These are phyloP conservation scores for Asterophora parasitica DNA, from an alignment of 768 basidiomycete genomes.

Conservation along the genomic window DNA sequence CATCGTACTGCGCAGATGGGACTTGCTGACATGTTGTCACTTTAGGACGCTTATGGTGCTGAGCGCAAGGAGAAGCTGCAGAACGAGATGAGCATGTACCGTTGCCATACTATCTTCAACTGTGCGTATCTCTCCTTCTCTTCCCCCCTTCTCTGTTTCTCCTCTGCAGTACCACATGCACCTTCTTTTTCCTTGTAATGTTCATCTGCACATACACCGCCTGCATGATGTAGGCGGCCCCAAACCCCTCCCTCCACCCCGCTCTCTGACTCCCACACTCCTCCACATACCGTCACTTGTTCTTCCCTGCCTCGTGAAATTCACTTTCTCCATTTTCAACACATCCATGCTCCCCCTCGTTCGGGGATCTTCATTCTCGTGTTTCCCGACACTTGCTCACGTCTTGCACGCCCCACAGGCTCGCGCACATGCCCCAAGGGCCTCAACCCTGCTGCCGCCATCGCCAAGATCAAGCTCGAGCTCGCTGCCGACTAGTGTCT, in stretches of 20 bases:
- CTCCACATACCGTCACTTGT: too few relatives aligned
- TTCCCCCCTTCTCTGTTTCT: background rate
- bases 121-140: slow-evolving; percentile 40
- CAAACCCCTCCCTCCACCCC: too few relatives aligned
- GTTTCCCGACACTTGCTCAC: background rate
- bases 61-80: slow-evolving; percentile 89
- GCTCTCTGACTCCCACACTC: too few relatives aligned
- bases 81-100: slow-evolving; percentile 94
- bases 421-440: slow-evolving; percentile 97
- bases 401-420: slow-evolving; percentile 36
- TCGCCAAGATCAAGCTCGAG: slow-evolving; percentile 91
- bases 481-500: slow-evolving; percentile 60
- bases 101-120: slow-evolving; percentile 99
- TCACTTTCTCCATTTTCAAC: too few relatives aligned
- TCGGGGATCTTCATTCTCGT: background rate
- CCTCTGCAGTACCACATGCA: background rate
- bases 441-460: slow-evolving; percentile 87
- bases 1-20: too few relatives aligned
- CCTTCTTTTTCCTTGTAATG: too few relatives aligned
- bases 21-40: too few relatives aligned
- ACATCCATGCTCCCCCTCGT: too few relatives aligned
- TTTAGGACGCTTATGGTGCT: slow-evolving; percentile 68
- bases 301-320: too few relatives aligned
- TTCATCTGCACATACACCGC: background rate
- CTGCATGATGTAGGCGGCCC: too few relatives aligned